Conservation (phyloP, 257 asterid species). For the Jasminum sambac region DNA sequence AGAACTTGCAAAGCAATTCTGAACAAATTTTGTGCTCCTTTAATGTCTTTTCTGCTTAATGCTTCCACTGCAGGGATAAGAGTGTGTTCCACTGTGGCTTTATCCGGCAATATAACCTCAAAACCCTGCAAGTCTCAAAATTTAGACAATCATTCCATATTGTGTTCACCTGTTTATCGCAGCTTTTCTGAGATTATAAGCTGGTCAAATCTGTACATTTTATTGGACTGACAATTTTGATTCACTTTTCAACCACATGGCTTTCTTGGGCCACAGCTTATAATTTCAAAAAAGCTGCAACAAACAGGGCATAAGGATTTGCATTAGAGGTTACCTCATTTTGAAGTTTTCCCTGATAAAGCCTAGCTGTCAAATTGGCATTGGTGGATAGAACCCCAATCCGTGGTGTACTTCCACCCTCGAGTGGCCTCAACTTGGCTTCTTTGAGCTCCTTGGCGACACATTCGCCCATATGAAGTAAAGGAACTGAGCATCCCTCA, state of each 20-base stretch:
- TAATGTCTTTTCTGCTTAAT: slow-evolving; percentile 38
- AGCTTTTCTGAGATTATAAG: too few relatives aligned
- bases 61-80: slow-evolving; percentile 47
- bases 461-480: slow-evolving; percentile 71
- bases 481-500: slow-evolving; percentile 62
- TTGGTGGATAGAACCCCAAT: slow-evolving; percentile 42
- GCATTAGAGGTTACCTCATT: slow-evolving; percentile 33
- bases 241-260: too few relatives aligned
- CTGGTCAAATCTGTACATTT: too few relatives aligned
- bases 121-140: slow-evolving; percentile 35
- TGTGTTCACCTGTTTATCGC: not conserved
- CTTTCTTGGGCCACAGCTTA: too few relatives aligned
- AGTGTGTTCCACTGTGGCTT: slow-evolving; percentile 45
- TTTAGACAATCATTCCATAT: not conserved
- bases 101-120: slow-evolving; percentile 45
- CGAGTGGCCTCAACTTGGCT: slow-evolving; percentile 44
- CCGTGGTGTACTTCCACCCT: slow-evolving; percentile 42
- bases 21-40: slow-evolving; percentile 47
- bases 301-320: not conserved
- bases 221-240: too few relatives aligned
- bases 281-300: too few relatives aligned
- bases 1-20: slow-evolving; percentile 45
- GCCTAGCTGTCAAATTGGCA: slow-evolving; percentile 32
- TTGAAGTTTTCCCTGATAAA: slow-evolving; percentile 49
- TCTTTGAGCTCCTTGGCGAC: slow-evolving; percentile 57